Base-by-base conservation (phyloP, 2,329 filamentous ascomycete species). In the Trichoderma gracile region DNA sequence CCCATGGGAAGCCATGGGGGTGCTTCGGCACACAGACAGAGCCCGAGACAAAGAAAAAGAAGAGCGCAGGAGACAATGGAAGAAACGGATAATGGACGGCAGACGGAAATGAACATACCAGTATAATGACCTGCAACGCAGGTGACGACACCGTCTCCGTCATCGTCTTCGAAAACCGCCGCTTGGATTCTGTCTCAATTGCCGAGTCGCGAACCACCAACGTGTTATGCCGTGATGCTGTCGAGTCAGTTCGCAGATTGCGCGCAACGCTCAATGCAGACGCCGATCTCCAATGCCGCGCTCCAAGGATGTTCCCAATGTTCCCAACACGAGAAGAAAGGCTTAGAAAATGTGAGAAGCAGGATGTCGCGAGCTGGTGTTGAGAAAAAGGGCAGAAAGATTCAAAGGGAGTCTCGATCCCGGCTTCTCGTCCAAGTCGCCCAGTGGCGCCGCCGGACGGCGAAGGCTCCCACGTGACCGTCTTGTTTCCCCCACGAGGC, bases 121-220 rank as follows among this genome's bases (percentile, higher is more conserved):
- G 76, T 65, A 92, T 82, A 78, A 92, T 91, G 53, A 92, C 87
- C 77, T 92, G 89, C 77, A 92, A 78, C 46, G 86, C 85, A 74
- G 86, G 82, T 64, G 74, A 68, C 57, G 68, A 65, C 52, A 70
- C 65, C 50, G 71, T 68, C 53, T 69, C 70, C 71, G 59, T 65
- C 72, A 66, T 66, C 42, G 12, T 38, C 12, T 14, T 30, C 23
- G 23, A 57, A 21, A n/a, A 42, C 15, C 19, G 30, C 47, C 30
- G 47, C 25, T 46, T 19, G 15, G 6, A 21, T n/a, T 59, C 21
- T 54, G n/a, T 42, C n/a, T 40, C 27, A 27, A 49, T 42, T 17
- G 59, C 47, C 59, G 43, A 63, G 42, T 25, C 59, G 27, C 50
- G 50, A 62, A 38, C 33, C 47, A 25, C 42, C 59, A 43, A 54